These are phyloP conservation scores for Pleurotus cornucopiae DNA, from an alignment of 768 basidiomycete genomes.

Conservation along the genomic window DNA sequence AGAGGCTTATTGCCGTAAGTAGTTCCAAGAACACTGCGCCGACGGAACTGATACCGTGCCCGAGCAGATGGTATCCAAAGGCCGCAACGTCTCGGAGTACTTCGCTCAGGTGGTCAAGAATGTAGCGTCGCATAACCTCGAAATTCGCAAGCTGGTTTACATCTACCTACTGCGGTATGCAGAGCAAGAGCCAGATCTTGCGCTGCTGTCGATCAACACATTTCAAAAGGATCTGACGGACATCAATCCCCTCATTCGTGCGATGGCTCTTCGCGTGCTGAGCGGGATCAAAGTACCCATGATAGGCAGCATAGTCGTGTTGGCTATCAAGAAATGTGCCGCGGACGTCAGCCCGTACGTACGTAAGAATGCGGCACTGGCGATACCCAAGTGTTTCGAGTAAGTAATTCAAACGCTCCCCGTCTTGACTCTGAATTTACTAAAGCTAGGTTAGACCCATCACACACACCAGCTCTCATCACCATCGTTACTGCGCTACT, in stretches of 20 bases:
- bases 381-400: conserved; percentile 84
- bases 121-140: conserved; percentile 87
- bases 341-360: conserved; percentile 93
- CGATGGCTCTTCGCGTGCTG: conserved; percentile 92
- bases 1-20: conserved; percentile 87
- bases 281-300: conserved; percentile 89
- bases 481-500: conserved; percentile 59
- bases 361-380: conserved; percentile 86
- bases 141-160: conserved; percentile 95
- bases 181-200: conserved; percentile 89
- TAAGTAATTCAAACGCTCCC: conserved; percentile 12
- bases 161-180: conserved; percentile 96
- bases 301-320: conserved; percentile 79
- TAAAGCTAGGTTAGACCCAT: conserved; percentile 59
- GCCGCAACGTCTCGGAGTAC: conserved; percentile 86
- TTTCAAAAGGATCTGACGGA: conserved; percentile 97
- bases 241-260: conserved; percentile 88
- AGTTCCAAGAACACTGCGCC: neutral
- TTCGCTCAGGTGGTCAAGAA: conserved; percentile 98
- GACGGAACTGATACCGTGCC: conserved; percentile 1
- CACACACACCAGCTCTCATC: conserved; percentile 70
- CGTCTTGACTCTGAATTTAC: neutral
- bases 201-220: conserved; percentile 94
- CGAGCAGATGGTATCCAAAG: conserved; percentile 86
- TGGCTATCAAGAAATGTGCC: conserved; percentile 91